Conservation (phyloP, 768 basidiomycete genomes). For the Leccinum barrowsii region DNA sequence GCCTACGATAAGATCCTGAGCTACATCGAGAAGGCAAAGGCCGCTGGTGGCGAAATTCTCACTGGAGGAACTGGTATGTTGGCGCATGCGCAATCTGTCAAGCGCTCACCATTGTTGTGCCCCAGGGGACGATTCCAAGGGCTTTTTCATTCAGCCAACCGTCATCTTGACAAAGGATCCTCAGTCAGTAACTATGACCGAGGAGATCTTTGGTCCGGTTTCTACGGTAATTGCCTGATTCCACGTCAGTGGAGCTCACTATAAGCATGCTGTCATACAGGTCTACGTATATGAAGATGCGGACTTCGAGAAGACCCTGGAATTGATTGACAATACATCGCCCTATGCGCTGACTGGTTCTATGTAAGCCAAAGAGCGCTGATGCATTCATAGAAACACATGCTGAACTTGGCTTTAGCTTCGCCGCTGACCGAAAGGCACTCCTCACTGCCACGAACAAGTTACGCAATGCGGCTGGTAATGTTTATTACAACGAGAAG, state of each 20-base stretch:
- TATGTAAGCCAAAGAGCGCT: constrained; percentile 52
- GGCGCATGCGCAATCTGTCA: neutral
- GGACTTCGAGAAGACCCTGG: constrained; percentile 82
- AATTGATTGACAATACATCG: constrained; percentile 83
- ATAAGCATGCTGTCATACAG: constrained; percentile 33
- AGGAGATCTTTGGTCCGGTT: constrained; percentile 98
- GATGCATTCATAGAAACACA: neutral
- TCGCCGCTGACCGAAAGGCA: constrained; percentile 76
- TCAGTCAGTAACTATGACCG: constrained; percentile 80
- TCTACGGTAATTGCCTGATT: constrained; percentile 57
- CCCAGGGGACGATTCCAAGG: constrained; percentile 81
- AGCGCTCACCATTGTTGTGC: neutral
- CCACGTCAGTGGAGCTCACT: neutral
- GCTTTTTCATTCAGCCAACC: constrained; percentile 93
- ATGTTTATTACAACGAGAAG: constrained; percentile 97
- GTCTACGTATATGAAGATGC: constrained; percentile 86
- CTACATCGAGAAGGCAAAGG: constrained; percentile 85
- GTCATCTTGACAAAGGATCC: constrained; percentile 92
- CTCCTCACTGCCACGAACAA: constrained; percentile 76
- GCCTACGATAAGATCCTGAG: constrained; percentile 84
- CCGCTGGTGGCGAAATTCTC: constrained; percentile 84
- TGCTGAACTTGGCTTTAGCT: constrained; percentile 45
- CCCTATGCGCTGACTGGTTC: constrained; percentile 92
- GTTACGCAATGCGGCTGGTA: constrained; percentile 89
- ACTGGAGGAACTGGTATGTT: constrained; percentile 73